A percentile compares a stretch with the other conserved stretches of the same genome.
Conservation (phyloP, 306 rosid genomes). For the Cucurbita moschata region DNA sequence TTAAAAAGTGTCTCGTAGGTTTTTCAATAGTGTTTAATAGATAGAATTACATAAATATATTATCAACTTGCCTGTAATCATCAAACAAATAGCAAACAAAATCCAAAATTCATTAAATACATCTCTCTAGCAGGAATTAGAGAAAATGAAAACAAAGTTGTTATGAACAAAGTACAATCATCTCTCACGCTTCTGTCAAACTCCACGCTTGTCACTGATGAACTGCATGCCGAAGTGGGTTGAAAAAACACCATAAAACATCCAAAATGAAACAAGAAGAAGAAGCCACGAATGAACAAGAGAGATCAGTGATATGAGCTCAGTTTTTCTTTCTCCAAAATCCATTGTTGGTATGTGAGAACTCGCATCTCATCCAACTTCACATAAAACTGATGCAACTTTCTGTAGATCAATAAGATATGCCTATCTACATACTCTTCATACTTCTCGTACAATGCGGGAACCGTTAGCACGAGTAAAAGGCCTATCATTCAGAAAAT, state of each 20-base stretch:
- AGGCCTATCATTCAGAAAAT: slow-evolving; percentile 46
- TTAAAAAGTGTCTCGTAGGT: too few species aligned
- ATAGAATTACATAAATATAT: neutral
- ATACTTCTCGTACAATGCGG: slow-evolving; percentile 66
- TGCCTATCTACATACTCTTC: slow-evolving; percentile 57
- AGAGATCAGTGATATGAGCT: slow-evolving; percentile 15
- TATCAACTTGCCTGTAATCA: neutral
- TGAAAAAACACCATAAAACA: neutral
- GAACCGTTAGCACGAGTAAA: slow-evolving; percentile 53
- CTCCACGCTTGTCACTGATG: neutral
- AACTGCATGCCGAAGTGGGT: neutral
- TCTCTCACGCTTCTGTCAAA: neutral
- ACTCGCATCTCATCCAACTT: slow-evolving; percentile 38
- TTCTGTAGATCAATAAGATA: slow-evolving; percentile 36
- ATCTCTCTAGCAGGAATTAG: neutral
- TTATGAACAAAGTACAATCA: slow-evolving; percentile 3
- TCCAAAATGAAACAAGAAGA: neutral
- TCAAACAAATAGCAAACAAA: neutral
- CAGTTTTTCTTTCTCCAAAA: slow-evolving; percentile 58
- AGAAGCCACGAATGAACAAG: neutral
- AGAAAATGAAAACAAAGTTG: slow-evolving; percentile 1
- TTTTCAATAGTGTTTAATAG: too few species aligned
- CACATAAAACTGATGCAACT: slow-evolving; percentile 38
- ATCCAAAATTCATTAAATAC: slow-evolving; percentile 1
- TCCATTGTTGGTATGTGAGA: slow-evolving; percentile 35